These are phyloP conservation scores for Xeromyces bisporus DNA, from an alignment of 495 filamentous ascomycete genomes.

Conservation along the genomic window DNA sequence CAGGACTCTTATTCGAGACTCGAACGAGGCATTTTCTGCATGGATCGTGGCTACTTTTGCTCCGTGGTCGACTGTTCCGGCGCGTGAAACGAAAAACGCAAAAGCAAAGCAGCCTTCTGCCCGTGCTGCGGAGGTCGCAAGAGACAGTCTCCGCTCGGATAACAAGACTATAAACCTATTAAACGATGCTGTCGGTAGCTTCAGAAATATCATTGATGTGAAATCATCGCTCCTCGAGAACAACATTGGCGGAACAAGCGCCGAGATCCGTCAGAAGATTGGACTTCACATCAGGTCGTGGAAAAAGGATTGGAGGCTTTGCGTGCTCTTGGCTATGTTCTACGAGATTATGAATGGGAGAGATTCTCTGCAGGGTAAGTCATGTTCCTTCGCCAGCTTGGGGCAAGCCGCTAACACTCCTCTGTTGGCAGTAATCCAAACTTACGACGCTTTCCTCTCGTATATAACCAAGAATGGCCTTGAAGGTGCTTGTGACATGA, in stretches of 20 bases:
- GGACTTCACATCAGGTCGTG: slow-evolving; percentile 69
- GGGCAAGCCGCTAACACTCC: slow-evolving; percentile 7
- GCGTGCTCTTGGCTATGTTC: slow-evolving; percentile 52
- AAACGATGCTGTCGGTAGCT: slow-evolving; percentile 42
- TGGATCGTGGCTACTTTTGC: slow-evolving; percentile 62
- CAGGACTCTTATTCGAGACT: slow-evolving; percentile 36
- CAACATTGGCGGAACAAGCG: slow-evolving; percentile 14
- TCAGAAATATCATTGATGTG: slow-evolving; percentile 38
- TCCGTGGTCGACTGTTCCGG: slow-evolving; percentile 53
- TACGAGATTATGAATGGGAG: slow-evolving; percentile 38
- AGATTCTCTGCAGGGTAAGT: slow-evolving; percentile 18
- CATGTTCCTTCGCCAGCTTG: not conserved
- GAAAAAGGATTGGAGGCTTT: slow-evolving; percentile 59
- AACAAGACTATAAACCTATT: slow-evolving; percentile 55
- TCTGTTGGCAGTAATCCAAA: slow-evolving; percentile 13
- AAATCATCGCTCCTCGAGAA: slow-evolving; percentile 29
- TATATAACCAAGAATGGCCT: slow-evolving; percentile 27
- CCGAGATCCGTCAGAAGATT: slow-evolving; percentile 33
- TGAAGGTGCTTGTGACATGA: slow-evolving; percentile 29
- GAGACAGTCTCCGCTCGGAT: slow-evolving; percentile 64
- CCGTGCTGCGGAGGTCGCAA: slow-evolving; percentile 38
- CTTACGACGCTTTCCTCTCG: slow-evolving; percentile 30
- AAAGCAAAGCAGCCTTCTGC: slow-evolving; percentile 32
- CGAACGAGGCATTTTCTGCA: slow-evolving; percentile 45
- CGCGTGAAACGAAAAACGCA: slow-evolving; percentile 16